Percentiles rank a stretch among this genome's conserved stretches.
Evolutionary conservation across 306 rosid species (phyloP).

Genomic region (Alnus glutinosa): DNA sequence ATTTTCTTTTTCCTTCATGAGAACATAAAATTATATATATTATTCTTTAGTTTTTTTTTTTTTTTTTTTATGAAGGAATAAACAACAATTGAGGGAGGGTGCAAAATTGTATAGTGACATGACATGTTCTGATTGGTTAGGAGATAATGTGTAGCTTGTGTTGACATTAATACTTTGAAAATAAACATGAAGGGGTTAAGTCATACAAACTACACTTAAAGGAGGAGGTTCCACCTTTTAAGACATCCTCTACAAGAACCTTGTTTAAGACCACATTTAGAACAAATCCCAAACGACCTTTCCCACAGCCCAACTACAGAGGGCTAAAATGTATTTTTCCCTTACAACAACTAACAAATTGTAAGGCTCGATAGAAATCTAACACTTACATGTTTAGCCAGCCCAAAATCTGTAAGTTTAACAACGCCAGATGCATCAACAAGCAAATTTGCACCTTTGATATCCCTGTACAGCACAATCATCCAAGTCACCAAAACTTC

Average conservation of each 20-base stretch:
- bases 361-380: conserved; percentile 8
- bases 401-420: conserved; percentile 97
- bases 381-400: conserved; percentile 86
- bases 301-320: too few species aligned
- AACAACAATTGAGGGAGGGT: background rate
- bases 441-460: conserved; percentile 95
- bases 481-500: conserved; percentile 5
- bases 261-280: too few species aligned
- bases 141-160: background rate
- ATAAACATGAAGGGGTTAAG: background rate
- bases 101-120: too few species aligned
- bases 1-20: too few species aligned
- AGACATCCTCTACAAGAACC: too few species aligned
- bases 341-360: background rate
- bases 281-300: too few species aligned
- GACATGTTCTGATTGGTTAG: background rate
- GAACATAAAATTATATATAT: background rate
- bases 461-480: conserved; percentile 62
- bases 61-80: too few species aligned
- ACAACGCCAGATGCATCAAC: conserved; percentile 79
- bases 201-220: background rate
- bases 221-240: background rate
- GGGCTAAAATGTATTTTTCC: background rate
- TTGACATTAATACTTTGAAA: too few species aligned
- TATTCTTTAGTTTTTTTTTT: too few species aligned